A percentile compares a stretch with the other conserved stretches of the same genome.
Evolutionary conservation across 2,329 filamentous ascomycete genomes (phyloP).

Genomic region (Botrytis squamosa): DNA sequence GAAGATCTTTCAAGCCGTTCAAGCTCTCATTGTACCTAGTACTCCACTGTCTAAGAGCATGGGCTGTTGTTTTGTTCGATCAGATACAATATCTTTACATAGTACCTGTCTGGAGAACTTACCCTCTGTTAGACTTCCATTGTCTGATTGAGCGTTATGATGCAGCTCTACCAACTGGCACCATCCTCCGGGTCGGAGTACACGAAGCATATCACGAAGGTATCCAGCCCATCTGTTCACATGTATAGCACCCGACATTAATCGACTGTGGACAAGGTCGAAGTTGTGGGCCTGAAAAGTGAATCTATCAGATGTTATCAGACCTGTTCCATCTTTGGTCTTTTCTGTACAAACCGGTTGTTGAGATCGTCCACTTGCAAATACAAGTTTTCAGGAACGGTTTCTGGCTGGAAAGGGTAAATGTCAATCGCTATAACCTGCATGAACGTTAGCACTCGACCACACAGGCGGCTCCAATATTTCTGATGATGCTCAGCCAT

Average conservation of each 20-base stretch:
- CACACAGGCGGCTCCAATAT: not conserved
- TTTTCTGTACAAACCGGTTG: slow-evolving; percentile 47
- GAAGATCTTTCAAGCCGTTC: slow-evolving; percentile 63
- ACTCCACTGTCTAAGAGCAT: slow-evolving; percentile 69
- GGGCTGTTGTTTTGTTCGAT: slow-evolving; percentile 40
- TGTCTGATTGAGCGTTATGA: slow-evolving; percentile 81
- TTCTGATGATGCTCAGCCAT: not conserved
- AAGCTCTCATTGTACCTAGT: slow-evolving; percentile 60
- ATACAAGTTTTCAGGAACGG: slow-evolving; percentile 64
- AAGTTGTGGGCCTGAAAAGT: slow-evolving; percentile 71
- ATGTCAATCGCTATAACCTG: slow-evolving; percentile 73
- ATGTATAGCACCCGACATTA: slow-evolving; percentile 36
- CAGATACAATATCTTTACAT: not conserved
- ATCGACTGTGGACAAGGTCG: slow-evolving; percentile 71
- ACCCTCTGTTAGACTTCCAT: slow-evolving; percentile 70
- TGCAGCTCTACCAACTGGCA: slow-evolving; percentile 87
- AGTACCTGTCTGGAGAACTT: slow-evolving; percentile 31
- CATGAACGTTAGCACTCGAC: slow-evolving; percentile 4
- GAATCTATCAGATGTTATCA: slow-evolving; percentile 46
- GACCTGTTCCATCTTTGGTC: not conserved
- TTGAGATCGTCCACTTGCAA: slow-evolving; percentile 66
- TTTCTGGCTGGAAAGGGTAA: slow-evolving; percentile 66
- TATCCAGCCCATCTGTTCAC: slow-evolving; percentile 69
- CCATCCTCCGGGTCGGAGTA: slow-evolving; percentile 77
- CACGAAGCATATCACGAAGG: slow-evolving; percentile 69